Conservation (phyloP, 768 basidiomycete genomes). For the Hygrophoropsis aurantiaca region DNA sequence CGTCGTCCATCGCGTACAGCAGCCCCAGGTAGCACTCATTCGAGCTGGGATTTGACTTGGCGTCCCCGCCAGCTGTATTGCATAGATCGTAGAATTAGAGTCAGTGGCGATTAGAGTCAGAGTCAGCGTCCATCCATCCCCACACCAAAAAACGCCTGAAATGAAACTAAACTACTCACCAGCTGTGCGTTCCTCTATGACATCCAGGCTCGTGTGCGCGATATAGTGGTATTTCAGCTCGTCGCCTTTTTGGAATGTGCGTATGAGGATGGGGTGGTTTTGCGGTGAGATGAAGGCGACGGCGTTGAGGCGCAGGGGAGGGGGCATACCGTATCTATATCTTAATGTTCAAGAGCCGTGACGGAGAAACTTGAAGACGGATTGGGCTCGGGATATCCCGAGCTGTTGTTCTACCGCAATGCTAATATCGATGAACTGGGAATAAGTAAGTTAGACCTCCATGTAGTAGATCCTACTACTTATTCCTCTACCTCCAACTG, state of each 20-base stretch:
- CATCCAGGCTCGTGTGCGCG: constrained; percentile 87
- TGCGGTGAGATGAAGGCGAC: constrained; percentile 85
- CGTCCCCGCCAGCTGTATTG: constrained; percentile 35
- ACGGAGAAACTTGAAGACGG: not conserved
- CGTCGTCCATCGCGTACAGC: constrained; percentile 89
- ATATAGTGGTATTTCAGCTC: constrained; percentile 88
- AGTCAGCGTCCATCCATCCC: constrained; percentile 1
- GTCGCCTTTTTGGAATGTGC: constrained; percentile 61
- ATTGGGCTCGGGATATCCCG: too few relatives aligned
- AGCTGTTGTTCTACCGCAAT: too few relatives aligned
- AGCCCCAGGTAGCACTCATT: constrained; percentile 83
- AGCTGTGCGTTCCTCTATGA: constrained; percentile 90
- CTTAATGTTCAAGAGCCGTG: not conserved
- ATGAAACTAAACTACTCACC: too few relatives aligned
- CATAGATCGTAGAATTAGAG: not conserved
- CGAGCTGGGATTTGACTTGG: too few relatives aligned
- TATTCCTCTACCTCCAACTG: constrained; percentile 3
- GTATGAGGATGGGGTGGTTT: constrained; percentile 77
- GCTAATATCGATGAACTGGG: too few relatives aligned
- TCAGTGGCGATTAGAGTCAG: not conserved
- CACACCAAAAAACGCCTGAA: constrained; percentile 2
- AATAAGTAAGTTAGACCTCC: not conserved
- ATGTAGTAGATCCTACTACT: not conserved
- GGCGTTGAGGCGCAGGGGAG: constrained; percentile 71
- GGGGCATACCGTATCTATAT: constrained; percentile 65